Conservation (phyloP, 208 protist species). For the Endotrypanum monterogeii region DNA sequence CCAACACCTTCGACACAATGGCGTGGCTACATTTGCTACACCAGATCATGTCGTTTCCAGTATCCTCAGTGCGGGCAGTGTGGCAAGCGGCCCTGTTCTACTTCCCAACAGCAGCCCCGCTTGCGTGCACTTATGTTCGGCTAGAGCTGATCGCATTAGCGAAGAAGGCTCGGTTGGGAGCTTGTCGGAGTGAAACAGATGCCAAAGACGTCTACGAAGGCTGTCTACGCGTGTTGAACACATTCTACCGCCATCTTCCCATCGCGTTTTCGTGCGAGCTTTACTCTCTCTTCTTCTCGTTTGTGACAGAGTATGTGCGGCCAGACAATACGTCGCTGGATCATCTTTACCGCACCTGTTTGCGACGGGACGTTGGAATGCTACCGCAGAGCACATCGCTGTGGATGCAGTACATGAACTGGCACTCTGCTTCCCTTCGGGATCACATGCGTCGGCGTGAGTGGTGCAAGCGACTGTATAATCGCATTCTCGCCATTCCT, state of each 20-base stretch:
- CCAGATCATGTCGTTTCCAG: constrained; percentile 61
- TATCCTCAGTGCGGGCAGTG: constrained; percentile 60
- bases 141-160: constrained; percentile 63
- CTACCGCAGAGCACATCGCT: constrained; percentile 69
- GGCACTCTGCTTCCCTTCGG: constrained; percentile 48
- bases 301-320: constrained; percentile 58
- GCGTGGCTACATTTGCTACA: constrained; percentile 74
- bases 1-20: constrained; percentile 55
- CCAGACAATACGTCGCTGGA: constrained; percentile 61
- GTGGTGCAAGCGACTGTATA: constrained; percentile 70
- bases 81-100: constrained; percentile 73
- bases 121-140: constrained; percentile 57
- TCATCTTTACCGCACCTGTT: constrained; percentile 54
- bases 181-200: constrained; percentile 63
- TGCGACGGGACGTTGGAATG: constrained; percentile 75
- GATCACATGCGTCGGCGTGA: constrained; percentile 48
- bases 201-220: constrained; percentile 57
- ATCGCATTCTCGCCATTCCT: constrained; percentile 71
- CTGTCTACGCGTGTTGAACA: constrained; percentile 74
- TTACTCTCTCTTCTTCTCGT: constrained; percentile 79
- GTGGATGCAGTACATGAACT: constrained; percentile 73
- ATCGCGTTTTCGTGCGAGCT: constrained; percentile 67
- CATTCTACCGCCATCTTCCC: constrained; percentile 83
- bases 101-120: constrained; percentile 67
- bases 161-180: constrained; percentile 38